Evolutionary conservation across 169 alveolate species (phyloP), one percentile per base, ranked within the genome.

Genomic region (Sarcocystis neurona): DNA sequence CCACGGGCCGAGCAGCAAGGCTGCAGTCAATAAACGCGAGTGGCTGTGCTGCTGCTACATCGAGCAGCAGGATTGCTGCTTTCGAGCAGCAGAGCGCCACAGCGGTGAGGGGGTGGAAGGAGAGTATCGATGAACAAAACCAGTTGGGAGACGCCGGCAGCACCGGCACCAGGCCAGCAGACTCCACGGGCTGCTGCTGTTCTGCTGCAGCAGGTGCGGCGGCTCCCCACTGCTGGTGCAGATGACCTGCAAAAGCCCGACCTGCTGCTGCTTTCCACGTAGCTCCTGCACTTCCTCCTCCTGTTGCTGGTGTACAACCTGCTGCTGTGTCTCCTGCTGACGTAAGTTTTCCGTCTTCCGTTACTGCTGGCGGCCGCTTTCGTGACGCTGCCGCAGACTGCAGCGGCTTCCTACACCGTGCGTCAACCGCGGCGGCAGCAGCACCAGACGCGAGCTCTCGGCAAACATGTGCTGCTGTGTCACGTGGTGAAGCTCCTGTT

Each of bases 81-180:
- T 70, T 70, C 39, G 79, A 70, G 27, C 79, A 70, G n/a, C n/a
- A 30, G 23, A 70, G 79, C 79, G 79, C 79, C 47, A 70, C 53
- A 12, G 53, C 2, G 30, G 79, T 70, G 3, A 2, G 6, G 39
- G 79, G 79, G 47, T 70, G 79, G 8, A 70, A 43, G 37, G 79
- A 70, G 50, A 70, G 79, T 47, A 70, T 47, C 5, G 53, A 43
- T 2, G 53, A 20, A 15, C 50, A 20, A n/a, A 37, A 70, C 79
- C 79, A 70, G 47, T 70, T 70, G 30, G 79, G 79, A 3, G 79
- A 70, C 48, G 79, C 79, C 4, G 79, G 79, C 48, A 70, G 27
- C 53, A 70, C 39, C 5, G 53, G 37, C 23, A 70, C 12, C 6
- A 39, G 79, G 4, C 50, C n/a, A 5, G 79, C 30, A 6, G n/a